Conservation (phyloP, 768 basidiomycete species). For the Phlebiopsis gigantea region DNA sequence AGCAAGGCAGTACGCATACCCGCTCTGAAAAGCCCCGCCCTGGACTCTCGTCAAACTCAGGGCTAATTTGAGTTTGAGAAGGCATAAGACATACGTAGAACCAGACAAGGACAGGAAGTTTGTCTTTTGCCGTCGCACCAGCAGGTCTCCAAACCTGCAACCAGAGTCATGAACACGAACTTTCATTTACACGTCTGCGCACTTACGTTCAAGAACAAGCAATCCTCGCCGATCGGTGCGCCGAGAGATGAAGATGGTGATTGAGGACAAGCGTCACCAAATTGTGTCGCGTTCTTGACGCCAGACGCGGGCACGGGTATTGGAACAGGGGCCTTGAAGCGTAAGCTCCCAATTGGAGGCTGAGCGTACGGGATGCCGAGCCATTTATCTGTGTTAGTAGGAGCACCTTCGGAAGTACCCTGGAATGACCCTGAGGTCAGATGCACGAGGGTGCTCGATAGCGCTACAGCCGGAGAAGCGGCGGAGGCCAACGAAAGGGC, state of each 20-base stretch:
- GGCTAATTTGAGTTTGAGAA: not conserved
- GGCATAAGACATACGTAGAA: conserved; percentile 23
- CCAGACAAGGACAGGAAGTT: conserved; percentile 31
- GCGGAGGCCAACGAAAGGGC: not conserved
- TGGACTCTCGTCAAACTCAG: conserved; percentile 15
- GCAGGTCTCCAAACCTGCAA: conserved; percentile 27
- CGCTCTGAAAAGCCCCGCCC: conserved; percentile 45
- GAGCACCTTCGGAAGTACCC: conserved; percentile 25
- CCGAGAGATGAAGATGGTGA: conserved; percentile 31
- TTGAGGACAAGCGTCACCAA: conserved; percentile 56
- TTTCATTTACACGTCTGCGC: too few relatives aligned
- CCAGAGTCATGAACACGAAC: too few relatives aligned
- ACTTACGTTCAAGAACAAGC: conserved; percentile 48
- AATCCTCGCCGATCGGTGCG: conserved; percentile 46
- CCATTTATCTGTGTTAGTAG: conserved; percentile 43
- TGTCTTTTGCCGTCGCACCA: conserved; percentile 17
- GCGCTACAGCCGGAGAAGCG: not conserved
- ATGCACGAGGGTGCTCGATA: conserved; percentile 22
- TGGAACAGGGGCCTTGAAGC: conserved; percentile 51
- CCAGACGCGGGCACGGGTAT: conserved; percentile 28
- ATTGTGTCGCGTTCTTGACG: conserved; percentile 39
- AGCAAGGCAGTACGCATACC: conserved; percentile 25
- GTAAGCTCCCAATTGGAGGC: conserved; percentile 48
- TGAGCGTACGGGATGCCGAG: conserved; percentile 58
- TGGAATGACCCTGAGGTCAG: conserved; percentile 42